A percentile compares a stretch with the other conserved stretches of the same genome.
These are phyloP conservation scores for Noccaea caerulescens DNA, from an alignment of 345 rosid genomes.

Conservation along the genomic window DNA sequence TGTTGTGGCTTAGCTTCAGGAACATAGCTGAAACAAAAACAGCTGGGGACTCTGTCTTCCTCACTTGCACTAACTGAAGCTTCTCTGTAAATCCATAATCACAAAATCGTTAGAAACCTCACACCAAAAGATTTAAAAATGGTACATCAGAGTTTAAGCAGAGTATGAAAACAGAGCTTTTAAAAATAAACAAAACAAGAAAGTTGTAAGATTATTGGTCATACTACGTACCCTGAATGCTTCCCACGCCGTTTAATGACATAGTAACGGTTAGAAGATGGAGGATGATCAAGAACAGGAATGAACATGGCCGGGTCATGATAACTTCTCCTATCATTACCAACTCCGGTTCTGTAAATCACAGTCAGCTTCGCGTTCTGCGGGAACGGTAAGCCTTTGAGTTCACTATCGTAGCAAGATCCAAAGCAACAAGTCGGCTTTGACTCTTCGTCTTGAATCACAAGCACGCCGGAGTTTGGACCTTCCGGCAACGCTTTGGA, in stretches of 20 bases:
- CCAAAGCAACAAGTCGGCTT: conserved; percentile 58
- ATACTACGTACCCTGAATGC: conserved; percentile 31
- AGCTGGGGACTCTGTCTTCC: conserved; percentile 45
- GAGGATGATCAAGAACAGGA: conserved; percentile 55
- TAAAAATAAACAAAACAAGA: background rate
- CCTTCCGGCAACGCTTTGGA: conserved; percentile 48
- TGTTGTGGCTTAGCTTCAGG: conserved; percentile 47
- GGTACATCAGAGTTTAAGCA: too few species aligned
- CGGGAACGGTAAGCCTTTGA: conserved; percentile 38
- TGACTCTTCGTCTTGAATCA: conserved; percentile 63
- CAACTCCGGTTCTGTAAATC: conserved; percentile 4
- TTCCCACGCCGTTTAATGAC: conserved; percentile 13
- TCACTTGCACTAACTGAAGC: conserved; percentile 48
- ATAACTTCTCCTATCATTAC: background rate
- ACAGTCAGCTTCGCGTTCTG: conserved; percentile 31
- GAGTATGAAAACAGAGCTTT: too few species aligned
- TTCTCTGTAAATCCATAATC: conserved; percentile 44
- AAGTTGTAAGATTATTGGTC: background rate
- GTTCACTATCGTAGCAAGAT: conserved; percentile 29
- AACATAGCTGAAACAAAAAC: conserved; percentile 43
- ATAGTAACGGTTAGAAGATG: conserved; percentile 54
- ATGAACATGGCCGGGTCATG: conserved; percentile 42
- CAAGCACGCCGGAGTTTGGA: conserved; percentile 58
- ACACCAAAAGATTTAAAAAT: background rate
- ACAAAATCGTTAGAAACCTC: background rate